Conservation (phyloP, 2,329 filamentous ascomycete species). For the Epichloe glyceriae region DNA sequence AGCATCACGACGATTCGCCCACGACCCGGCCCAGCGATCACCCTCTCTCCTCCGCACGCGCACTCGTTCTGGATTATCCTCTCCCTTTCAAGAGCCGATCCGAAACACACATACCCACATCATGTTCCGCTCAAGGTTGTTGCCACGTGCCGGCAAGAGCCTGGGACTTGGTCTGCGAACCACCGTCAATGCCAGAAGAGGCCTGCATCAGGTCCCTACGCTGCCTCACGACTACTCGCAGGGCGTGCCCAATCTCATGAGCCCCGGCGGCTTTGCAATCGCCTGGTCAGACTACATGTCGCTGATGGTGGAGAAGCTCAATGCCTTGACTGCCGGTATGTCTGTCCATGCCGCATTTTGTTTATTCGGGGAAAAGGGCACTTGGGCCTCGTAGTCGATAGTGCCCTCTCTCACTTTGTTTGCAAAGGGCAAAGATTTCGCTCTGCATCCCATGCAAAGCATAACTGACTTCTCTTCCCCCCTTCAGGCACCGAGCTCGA, state of each 20-base stretch:
- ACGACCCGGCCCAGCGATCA: background rate
- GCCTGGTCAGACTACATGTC: slow-evolving; percentile 77
- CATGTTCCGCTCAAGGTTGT: slow-evolving; percentile 42
- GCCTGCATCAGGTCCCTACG: slow-evolving; percentile 33
- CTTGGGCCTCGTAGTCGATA: too few species aligned
- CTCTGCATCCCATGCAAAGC: too few species aligned
- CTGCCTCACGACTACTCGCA: slow-evolving; percentile 33
- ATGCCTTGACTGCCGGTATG: slow-evolving; percentile 58
- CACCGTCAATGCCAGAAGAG: slow-evolving; percentile 23
- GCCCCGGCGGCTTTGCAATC: slow-evolving; percentile 53
- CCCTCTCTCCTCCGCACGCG: background rate
- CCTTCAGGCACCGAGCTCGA: slow-evolving; percentile 49
- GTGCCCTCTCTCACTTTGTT: too few species aligned
- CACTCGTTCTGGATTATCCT: background rate
- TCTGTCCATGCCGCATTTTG: background rate
- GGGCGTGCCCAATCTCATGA: slow-evolving; percentile 59
- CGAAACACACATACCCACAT: slow-evolving; percentile 6
- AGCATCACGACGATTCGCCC: background rate
- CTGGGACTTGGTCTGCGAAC: slow-evolving; percentile 23
- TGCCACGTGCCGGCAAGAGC: slow-evolving; percentile 30
- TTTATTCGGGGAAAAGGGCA: background rate
- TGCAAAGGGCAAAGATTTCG: too few species aligned
- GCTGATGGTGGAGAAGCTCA: slow-evolving; percentile 62
- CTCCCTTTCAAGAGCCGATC: background rate
- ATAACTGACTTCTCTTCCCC: too few species aligned